Evolutionary conservation across 306 rosid species (phyloP).

Genomic region (Gastrolobium bilobum): DNA sequence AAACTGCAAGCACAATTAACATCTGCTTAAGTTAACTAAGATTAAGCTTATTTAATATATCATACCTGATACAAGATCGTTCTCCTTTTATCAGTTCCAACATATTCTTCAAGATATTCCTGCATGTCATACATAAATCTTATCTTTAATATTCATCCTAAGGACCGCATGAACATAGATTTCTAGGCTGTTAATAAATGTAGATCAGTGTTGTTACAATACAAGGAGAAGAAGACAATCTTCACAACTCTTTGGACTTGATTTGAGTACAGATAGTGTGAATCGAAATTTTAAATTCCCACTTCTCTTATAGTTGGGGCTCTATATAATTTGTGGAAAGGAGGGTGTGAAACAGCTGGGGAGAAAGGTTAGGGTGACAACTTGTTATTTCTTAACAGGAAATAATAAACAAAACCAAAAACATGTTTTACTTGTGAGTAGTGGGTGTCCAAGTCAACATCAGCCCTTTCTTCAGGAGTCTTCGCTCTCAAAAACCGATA

Average conservation of each 20-base stretch:
- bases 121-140: slow-evolving; percentile 53
- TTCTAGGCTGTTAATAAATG: slow-evolving; percentile 23
- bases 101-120: slow-evolving; percentile 93
- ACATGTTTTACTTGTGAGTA: slow-evolving; percentile 72
- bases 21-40: slow-evolving; percentile 9
- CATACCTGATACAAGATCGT: slow-evolving; percentile 80
- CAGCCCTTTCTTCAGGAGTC: slow-evolving; percentile 96
- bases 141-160: slow-evolving; percentile 34
- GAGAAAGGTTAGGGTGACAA: slow-evolving; percentile 25
- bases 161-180: not conserved
- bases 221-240: not conserved
- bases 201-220: slow-evolving; percentile 11
- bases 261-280: slow-evolving; percentile 23
- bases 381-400: slow-evolving; percentile 27
- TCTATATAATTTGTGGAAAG: slow-evolving; percentile 3
- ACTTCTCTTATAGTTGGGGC: not conserved
- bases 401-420: slow-evolving; percentile 42
- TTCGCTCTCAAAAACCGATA: slow-evolving; percentile 87
- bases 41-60: slow-evolving; percentile 25
- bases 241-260: slow-evolving; percentile 24
- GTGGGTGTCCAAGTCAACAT: slow-evolving; percentile 98
- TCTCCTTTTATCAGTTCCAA: slow-evolving; percentile 79
- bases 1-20: slow-evolving; percentile 25
- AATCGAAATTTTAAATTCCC: not conserved
- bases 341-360: not conserved